These are phyloP conservation scores for Spirogloea muscicola DNA, from an alignment of 139 green algal genomes.

Conservation along the genomic window DNA sequence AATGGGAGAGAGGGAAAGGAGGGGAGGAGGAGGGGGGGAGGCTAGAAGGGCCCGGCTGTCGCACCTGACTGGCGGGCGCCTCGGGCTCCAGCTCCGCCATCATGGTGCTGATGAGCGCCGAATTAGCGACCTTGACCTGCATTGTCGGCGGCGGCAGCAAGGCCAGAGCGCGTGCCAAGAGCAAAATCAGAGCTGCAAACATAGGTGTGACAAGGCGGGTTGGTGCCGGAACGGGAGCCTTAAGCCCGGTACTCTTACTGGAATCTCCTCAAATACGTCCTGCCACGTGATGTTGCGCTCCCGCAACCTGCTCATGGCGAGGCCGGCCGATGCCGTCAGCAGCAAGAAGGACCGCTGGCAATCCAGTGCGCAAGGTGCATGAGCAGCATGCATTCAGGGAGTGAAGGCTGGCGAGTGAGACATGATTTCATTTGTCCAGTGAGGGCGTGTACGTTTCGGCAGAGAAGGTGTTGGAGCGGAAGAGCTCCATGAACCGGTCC, in stretches of 20 bases:
- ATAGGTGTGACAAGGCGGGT: too few relatives aligned
- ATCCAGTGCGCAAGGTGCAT: too few relatives aligned
- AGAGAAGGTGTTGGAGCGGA: conserved; percentile 49
- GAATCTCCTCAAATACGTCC: conserved; percentile 94
- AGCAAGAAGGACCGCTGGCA: too few relatives aligned
- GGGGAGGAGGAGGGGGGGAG: background rate
- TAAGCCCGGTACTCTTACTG: conserved; percentile 56
- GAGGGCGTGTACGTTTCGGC: conserved; percentile 27
- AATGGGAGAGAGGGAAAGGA: conserved; percentile 6
- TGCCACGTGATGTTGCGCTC: conserved; percentile 70
- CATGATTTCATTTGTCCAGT: too few relatives aligned
- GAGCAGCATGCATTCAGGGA: too few relatives aligned
- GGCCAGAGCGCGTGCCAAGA: too few relatives aligned
- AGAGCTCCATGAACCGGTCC: conserved; percentile 85
- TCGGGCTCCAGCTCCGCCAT: conserved; percentile 66
- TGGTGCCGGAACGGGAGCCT: too few relatives aligned
- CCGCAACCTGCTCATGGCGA: conserved; percentile 68
- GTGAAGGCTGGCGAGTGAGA: too few relatives aligned
- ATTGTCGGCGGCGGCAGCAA: too few relatives aligned
- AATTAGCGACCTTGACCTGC: conserved; percentile 71
- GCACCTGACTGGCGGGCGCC: conserved; percentile 10
- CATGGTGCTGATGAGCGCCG: conserved; percentile 70
- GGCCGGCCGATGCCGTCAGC: too few relatives aligned
- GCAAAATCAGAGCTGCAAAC: too few relatives aligned
- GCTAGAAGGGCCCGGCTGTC: background rate